Evolutionary conservation across 2,329 filamentous ascomycete genomes (phyloP).

Genomic region (Talaromyces sp.): DNA sequence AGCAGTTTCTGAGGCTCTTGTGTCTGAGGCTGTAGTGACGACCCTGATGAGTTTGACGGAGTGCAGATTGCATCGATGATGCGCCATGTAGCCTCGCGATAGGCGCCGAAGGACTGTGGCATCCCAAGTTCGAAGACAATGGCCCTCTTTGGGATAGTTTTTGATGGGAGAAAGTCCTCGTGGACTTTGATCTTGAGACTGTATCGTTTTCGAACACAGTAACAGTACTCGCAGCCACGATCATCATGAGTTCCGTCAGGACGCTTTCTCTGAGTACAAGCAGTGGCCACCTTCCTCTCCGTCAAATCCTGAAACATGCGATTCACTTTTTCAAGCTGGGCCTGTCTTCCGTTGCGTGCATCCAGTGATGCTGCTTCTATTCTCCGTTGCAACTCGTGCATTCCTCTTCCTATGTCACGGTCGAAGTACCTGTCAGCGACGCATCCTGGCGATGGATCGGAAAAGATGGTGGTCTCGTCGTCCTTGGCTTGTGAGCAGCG

Average conservation of each 20-base stretch:
- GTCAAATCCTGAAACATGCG: conserved; percentile 32
- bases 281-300: conserved; percentile 23
- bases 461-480: conserved; percentile 42
- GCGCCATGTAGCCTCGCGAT: conserved; percentile 49
- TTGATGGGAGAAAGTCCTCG: conserved; percentile 46
- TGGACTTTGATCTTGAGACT: conserved; percentile 42
- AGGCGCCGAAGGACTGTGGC: conserved; percentile 42
- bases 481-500: conserved; percentile 25
- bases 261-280: conserved; percentile 24
- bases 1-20: background rate
- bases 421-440: conserved; percentile 46
- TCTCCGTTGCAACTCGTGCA: background rate
- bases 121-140: conserved; percentile 49
- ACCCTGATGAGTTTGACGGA: background rate
- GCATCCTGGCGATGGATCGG: conserved; percentile 34
- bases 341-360: background rate
- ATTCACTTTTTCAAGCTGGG: conserved; percentile 25
- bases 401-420: background rate
- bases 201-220: conserved; percentile 26
- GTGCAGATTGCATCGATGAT: conserved; percentile 27
- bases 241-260: conserved; percentile 24
- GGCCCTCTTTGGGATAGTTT: conserved; percentile 28
- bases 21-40: background rate
- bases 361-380: background rate
- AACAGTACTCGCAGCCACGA: conserved; percentile 41